Base-by-base conservation (phyloP, 805 yeast genomes). In the Pichia phayaonensis region DNA sequence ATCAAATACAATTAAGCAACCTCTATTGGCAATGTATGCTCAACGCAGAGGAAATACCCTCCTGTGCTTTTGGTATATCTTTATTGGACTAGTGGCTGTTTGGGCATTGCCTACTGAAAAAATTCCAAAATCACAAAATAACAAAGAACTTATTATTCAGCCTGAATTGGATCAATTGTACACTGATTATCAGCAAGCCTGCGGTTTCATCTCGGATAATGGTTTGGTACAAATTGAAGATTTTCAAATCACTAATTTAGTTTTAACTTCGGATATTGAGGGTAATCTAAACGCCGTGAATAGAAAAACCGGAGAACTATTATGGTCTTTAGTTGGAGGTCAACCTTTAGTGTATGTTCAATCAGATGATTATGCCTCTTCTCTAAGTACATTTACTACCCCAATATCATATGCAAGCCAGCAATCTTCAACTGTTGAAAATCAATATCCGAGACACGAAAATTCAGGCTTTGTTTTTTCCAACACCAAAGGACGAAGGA, bases 201-300 rank as follows among this genome's bases (percentile, higher is more conserved):
- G 39, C 22, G 27, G 27, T 11, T 27, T 48, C 15, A 36, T 48
- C 6, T 21, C 23, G 15, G 21, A 51, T 44, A 40, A 44, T 26
- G 45, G 29, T 15, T 13, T 44, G 11, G 15, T 21, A 34, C 52
- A 57, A 1, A 40, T 68, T 16, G 61, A 60, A 8, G 63, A 61
- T 41, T 62, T 64, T 51, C 56, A 59, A 42, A 68, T 63, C 45
- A 69, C 86, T 0, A 80, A 83, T 56, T 59, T 85, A 11, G 63
- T 90, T 2, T 66, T 90, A 5, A 80, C 87, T 0, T 80, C 90
- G 13, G 95, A 90, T 59, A 76, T 90, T 1, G 96, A 92, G 60
- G 98, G 97, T 1, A 83, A 86, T 27, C 65, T 90, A 11, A 94
- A 89, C 62, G 96, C 94, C 0, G 66, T 90, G 11, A 81, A 83